Evolutionary conservation across 768 basidiomycete species (phyloP).

Genomic region (Trametes maxima): DNA sequence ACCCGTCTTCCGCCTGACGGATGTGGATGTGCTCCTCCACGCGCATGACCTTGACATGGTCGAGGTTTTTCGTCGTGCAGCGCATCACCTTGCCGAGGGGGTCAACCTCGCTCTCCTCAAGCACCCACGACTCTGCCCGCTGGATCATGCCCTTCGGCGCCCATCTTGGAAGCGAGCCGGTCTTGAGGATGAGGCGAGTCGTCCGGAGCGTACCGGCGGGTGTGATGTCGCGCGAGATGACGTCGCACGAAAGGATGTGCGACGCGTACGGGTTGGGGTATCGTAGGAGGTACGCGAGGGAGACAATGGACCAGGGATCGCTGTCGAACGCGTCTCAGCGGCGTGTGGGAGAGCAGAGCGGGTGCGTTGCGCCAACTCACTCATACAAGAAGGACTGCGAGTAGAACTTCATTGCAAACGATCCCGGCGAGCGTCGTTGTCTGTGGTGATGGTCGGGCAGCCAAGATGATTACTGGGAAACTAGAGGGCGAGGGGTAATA

Average conservation of each 20-base stretch:
- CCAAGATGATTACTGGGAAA: conserved; percentile 6
- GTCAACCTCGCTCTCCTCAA: conserved; percentile 95
- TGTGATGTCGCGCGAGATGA: conserved; percentile 80
- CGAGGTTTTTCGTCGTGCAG: conserved; percentile 86
- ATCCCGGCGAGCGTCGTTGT: conserved; percentile 33
- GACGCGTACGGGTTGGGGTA: conserved; percentile 95
- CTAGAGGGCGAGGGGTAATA: not conserved
- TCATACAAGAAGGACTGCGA: conserved; percentile 60
- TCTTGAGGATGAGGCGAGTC: conserved; percentile 90
- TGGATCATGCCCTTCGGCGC: conserved; percentile 81
- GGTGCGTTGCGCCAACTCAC: conserved; percentile 38
- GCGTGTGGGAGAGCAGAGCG: conserved; percentile 2
- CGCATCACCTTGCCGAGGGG: conserved; percentile 74
- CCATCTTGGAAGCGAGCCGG: conserved; percentile 91
- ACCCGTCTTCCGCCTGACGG: conserved; percentile 72
- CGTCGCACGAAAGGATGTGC: conserved; percentile 95
- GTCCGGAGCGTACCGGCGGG: conserved; percentile 77
- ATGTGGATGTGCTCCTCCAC: conserved; percentile 83
- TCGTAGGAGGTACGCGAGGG: conserved; percentile 91
- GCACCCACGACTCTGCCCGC: conserved; percentile 89
- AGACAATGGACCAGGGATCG: conserved; percentile 92
- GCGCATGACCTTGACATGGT: conserved; percentile 93
- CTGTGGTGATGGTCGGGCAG: not conserved
- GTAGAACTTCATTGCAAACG: conserved; percentile 55
- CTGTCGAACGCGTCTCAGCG: conserved; percentile 41